phyloP scores from a whole-genome alignment of 768 basidiomycete genomes.

The Pholiota microspora region DNA sequence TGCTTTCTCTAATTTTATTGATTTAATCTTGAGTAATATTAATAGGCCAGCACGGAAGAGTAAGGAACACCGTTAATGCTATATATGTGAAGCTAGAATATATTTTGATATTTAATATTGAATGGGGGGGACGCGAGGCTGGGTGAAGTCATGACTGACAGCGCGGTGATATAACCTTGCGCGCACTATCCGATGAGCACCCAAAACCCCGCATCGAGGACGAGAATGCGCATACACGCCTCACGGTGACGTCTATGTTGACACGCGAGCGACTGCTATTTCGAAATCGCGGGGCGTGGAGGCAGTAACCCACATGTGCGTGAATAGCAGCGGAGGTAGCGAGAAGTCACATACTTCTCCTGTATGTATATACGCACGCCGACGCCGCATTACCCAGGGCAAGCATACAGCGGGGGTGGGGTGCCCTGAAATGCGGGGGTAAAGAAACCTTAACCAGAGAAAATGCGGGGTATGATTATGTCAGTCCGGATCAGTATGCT shows the following conservation, averaged over 20 bases:
- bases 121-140: neutral
- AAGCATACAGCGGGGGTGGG: neutral
- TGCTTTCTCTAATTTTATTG: neutral
- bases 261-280: neutral
- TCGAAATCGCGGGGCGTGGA: neutral
- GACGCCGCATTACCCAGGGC: neutral
- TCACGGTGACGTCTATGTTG: neutral
- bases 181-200: neutral
- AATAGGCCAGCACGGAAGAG: neutral
- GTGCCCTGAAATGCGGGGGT: slow-evolving; percentile 9
- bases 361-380: slow-evolving; percentile 1
- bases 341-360: neutral
- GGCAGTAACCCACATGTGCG: neutral
- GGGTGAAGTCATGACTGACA: neutral
- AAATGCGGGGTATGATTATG: slow-evolving; percentile 7
- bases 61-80: neutral
- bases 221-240: neutral
- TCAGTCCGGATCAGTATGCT: slow-evolving; percentile 8
- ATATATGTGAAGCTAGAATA: too few relatives aligned
- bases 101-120: neutral
- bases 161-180: neutral
- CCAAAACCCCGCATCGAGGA: slow-evolving; percentile 5
- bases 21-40: neutral
- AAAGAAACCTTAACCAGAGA: neutral
- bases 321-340: neutral